phyloP scores from a whole-genome alignment of 2,329 filamentous ascomycete genomes.

The Aspergillus alliaceus region DNA sequence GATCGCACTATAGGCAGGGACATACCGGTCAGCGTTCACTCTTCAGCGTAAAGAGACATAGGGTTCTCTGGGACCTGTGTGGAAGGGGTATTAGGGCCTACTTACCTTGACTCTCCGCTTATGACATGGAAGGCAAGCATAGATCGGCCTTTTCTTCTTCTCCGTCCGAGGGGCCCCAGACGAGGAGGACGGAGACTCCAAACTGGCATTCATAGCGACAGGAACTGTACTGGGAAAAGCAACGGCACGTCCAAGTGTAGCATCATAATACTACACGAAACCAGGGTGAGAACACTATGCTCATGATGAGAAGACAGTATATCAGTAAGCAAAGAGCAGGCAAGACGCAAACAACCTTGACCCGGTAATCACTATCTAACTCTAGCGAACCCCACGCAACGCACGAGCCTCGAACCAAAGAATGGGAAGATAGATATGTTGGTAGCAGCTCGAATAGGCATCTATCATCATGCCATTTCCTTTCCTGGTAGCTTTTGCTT shows the following conservation, averaged over 20 bases:
- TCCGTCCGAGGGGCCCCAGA: background rate
- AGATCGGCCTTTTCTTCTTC: background rate
- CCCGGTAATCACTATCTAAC: background rate
- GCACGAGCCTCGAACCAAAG: background rate
- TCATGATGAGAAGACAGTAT: no score
- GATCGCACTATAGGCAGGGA: background rate
- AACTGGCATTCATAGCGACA: background rate
- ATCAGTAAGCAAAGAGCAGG: background rate
- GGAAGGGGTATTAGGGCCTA: background rate
- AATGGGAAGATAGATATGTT: background rate
- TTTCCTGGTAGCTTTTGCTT: background rate
- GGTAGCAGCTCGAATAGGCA: background rate
- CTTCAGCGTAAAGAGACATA: no score
- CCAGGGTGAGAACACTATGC: no score
- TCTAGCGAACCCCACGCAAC: background rate
- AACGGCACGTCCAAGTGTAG: background rate
- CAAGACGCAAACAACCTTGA: background rate
- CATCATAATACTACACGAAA: background rate
- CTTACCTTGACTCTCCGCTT: background rate
- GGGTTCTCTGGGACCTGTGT: background rate
- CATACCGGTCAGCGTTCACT: background rate
- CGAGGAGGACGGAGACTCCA: background rate
- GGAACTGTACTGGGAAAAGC: background rate
- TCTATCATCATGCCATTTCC: background rate
- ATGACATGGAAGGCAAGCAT: background rate